Evolutionary conservation across 1,284 basidiomycete species (phyloP), one percentile per base, ranked within the genome.

Genomic region (Exobasidium rhododendri): DNA sequence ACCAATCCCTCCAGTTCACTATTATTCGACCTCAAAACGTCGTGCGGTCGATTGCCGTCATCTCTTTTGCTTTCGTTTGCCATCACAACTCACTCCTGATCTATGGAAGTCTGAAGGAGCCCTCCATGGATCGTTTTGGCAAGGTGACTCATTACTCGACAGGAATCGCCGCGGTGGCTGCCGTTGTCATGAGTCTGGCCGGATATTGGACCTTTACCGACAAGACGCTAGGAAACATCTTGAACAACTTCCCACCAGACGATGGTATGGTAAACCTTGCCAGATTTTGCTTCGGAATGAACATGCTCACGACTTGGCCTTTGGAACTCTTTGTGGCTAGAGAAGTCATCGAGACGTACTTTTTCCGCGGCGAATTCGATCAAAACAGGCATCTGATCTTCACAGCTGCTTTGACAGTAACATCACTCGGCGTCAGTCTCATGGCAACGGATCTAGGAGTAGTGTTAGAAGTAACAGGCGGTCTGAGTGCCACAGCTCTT

Each of bases 271-370:
- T 79, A 58, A 78, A 97, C 78, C 84, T 97, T 58, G 94, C 94
- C 4, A 86, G 94, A 24, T 91, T 97, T 73, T 92, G 90, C 74
- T 97, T 98, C 75, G 94, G 94, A 3, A 81, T 94, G 64, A 98
- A 98, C 81, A 98, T 98, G 94, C 94, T 96, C 73, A 96, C 94
- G 0, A 98, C 94, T 0, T 85, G 94, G 20, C 92, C 92, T 0
- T 83, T 97, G 53, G 92, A 97, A 76, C 83, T 92, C 22, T 96
- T 97, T 77, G 92, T 97, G 14, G 96, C 93, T 75, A 85, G 92
- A 82, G 92, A 97, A 83, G 91, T 53, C 32, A 62, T 61, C 13
- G 77, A 79, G 54, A 76, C 73, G 24, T 68, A 77, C 65, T 77
- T 69, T 35, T 73, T 68, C 56, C 61, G 63, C 28, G 65, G 68